Evolutionary conservation across 345 rosid genomes (phyloP).

Genomic region (Moringa oleifera): DNA sequence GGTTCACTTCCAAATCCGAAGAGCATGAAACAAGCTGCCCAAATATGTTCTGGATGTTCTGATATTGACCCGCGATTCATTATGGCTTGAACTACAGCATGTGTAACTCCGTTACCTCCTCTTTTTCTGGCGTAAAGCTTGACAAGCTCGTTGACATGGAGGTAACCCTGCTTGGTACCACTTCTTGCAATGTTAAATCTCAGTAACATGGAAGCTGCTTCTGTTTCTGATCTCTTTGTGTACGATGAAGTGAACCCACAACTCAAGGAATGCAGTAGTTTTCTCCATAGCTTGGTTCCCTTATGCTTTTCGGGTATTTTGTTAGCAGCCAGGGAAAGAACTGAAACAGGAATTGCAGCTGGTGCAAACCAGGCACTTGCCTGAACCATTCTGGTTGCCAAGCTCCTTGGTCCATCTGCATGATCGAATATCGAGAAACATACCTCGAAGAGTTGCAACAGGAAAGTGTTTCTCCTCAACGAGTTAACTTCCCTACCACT

Average conservation of each 20-base stretch:
- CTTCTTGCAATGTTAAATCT: conserved; percentile 81
- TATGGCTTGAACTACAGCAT: conserved; percentile 72
- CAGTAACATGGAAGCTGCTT: conserved; percentile 75
- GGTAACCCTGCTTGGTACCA: conserved; percentile 49
- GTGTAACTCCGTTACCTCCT: conserved; percentile 44
- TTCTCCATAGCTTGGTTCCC: conserved; percentile 52
- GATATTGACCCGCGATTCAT: conserved; percentile 49
- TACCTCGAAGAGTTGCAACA: conserved; percentile 84
- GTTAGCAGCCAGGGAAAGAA: conserved; percentile 70
- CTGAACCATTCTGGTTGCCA: conserved; percentile 89
- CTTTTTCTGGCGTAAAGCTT: conserved; percentile 63
- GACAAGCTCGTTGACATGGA: conserved; percentile 61
- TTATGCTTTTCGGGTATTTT: conserved; percentile 69
- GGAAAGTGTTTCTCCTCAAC: conserved; percentile 49
- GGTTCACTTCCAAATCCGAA: conserved; percentile 74
- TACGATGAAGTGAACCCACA: conserved; percentile 65
- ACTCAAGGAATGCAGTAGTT: conserved; percentile 47
- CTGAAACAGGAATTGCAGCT: conserved; percentile 57
- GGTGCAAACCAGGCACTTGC: conserved; percentile 96
- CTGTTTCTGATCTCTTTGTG: conserved; percentile 62
- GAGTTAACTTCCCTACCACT: conserved; percentile 43
- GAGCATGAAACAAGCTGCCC: conserved; percentile 80
- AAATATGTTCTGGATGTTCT: conserved; percentile 62
- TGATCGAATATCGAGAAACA: conserved; percentile 96
- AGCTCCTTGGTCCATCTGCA: conserved; percentile 80